phyloP scores from a whole-genome alignment of 2,329 filamentous ascomycete species.

The Fusarium abutilonis region DNA sequence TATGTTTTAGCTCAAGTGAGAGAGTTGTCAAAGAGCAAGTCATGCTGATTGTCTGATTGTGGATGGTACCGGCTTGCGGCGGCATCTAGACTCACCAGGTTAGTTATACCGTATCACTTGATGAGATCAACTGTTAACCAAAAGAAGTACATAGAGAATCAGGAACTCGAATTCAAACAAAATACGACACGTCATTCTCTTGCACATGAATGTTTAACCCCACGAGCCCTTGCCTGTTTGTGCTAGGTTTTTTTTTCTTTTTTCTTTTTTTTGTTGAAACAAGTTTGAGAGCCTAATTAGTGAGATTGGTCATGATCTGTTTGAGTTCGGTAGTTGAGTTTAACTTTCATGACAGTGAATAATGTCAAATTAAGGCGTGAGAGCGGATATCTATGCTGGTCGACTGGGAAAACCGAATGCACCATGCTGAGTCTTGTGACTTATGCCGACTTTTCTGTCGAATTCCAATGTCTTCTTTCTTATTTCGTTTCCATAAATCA shows the following conservation, averaged over 20 bases:
- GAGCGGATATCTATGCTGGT: constrained; percentile 46
- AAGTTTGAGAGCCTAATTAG: background rate
- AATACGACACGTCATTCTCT: background rate
- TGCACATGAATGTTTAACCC: background rate
- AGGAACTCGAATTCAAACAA: background rate
- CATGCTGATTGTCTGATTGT: constrained; percentile 5
- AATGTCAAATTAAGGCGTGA: constrained; percentile 37
- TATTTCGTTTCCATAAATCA: constrained; percentile 10
- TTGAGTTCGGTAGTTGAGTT: background rate
- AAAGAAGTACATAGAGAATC: constrained; percentile 10
- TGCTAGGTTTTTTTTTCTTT: background rate
- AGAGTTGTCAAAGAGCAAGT: constrained; percentile 5
- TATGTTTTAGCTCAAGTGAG: background rate
- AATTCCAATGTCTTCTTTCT: constrained; percentile 9
- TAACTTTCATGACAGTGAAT: constrained; percentile 10
- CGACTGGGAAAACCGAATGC: constrained; percentile 35
- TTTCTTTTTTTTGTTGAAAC: too few relatives aligned
- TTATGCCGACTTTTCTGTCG: constrained; percentile 4
- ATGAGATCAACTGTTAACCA: constrained; percentile 6
- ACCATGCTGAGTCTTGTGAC: constrained; percentile 11
- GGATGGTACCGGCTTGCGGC: constrained; percentile 33
- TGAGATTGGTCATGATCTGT: background rate
- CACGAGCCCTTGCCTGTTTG: background rate
- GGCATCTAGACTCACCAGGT: constrained; percentile 16
- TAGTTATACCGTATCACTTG: constrained; percentile 29